Evolutionary conservation across 2,329 filamentous ascomycete genomes (phyloP).

Genomic region (Penicillium sp.): DNA sequence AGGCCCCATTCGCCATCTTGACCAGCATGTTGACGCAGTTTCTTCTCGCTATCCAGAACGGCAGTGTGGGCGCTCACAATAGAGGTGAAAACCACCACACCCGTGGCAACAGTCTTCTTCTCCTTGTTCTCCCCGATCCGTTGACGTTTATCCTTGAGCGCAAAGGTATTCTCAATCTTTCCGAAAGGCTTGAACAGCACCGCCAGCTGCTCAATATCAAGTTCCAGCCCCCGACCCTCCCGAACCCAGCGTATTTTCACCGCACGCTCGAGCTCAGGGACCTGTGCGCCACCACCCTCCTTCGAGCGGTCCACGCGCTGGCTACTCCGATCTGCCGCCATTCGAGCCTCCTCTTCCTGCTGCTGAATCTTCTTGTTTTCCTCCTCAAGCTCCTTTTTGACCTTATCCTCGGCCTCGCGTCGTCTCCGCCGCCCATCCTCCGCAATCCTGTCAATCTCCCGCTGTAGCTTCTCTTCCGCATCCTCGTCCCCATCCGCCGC

Average conservation of each 20-base stretch:
- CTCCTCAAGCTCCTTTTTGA: conserved; percentile 47
- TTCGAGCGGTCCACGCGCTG: conserved; percentile 36
- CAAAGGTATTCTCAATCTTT: conserved; percentile 54
- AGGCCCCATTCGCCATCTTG: conserved; percentile 43
- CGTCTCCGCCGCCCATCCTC: conserved; percentile 53
- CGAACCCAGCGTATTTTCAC: conserved; percentile 57
- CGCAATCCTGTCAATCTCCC: conserved; percentile 53
- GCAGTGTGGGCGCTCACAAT: conserved; percentile 59
- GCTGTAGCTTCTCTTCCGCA: conserved; percentile 51
- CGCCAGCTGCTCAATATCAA: conserved; percentile 50
- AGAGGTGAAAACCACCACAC: conserved; percentile 56
- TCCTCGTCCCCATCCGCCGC: conserved; percentile 39
- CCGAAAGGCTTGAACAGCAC: conserved; percentile 55
- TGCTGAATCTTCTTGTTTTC: conserved; percentile 38
- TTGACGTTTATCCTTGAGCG: conserved; percentile 57
- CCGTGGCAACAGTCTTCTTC: conserved; percentile 52
- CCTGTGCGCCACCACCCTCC: conserved; percentile 41
- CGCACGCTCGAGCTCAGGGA: conserved; percentile 56
- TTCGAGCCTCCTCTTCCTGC: conserved; percentile 46
- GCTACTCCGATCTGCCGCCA: conserved; percentile 32
- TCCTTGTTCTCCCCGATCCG: conserved; percentile 50
- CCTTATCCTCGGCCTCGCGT: conserved; percentile 48
- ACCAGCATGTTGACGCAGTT: conserved; percentile 25
- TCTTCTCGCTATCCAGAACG: conserved; percentile 50
- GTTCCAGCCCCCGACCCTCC: conserved; percentile 45